Percentiles rank a stretch among this genome's conserved stretches.
Evolutionary conservation across 768 basidiomycete species (phyloP).

Genomic region (Kwoniella pini): DNA sequence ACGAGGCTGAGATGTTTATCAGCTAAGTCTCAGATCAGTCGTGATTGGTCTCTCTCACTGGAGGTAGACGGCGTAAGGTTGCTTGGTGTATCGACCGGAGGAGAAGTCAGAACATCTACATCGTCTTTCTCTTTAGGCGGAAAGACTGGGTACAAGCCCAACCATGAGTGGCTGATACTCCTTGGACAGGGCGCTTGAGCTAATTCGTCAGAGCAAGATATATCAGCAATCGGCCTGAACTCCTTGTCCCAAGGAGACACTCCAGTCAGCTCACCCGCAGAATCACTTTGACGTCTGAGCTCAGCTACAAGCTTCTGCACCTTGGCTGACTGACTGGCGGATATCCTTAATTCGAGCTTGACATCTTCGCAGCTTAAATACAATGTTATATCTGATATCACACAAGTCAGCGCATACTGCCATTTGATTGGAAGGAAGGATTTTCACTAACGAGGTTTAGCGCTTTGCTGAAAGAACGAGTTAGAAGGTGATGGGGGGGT

Average conservation of each 20-base stretch:
- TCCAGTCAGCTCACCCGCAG: slow-evolving; percentile 23
- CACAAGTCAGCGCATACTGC: slow-evolving; percentile 1
- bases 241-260: too few species aligned
- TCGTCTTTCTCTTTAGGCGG: slow-evolving; percentile 17
- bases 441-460: slow-evolving; percentile 38
- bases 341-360: slow-evolving; percentile 32
- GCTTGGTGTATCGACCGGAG: slow-evolving; percentile 6
- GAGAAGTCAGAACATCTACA: slow-evolving; percentile 14
- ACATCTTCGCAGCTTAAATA: slow-evolving; percentile 11
- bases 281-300: slow-evolving; percentile 25
- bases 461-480: slow-evolving; percentile 43
- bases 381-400: slow-evolving; percentile 35
- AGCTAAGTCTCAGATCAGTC: not conserved
- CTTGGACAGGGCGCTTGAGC: slow-evolving; percentile 14
- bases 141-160: slow-evolving; percentile 20
- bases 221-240: not conserved
- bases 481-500: slow-evolving; percentile 44
- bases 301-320: slow-evolving; percentile 35
- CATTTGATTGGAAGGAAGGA: not conserved
- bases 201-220: not conserved
- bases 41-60: not conserved
- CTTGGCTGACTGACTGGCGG: slow-evolving; percentile 24
- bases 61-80: slow-evolving; percentile 10
- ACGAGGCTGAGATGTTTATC: not conserved
- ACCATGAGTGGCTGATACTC: slow-evolving; percentile 29